These are phyloP conservation scores for Amaranthus hypochondriacus DNA, from an alignment of 148 eudicot genomes.

Conservation along the genomic window DNA sequence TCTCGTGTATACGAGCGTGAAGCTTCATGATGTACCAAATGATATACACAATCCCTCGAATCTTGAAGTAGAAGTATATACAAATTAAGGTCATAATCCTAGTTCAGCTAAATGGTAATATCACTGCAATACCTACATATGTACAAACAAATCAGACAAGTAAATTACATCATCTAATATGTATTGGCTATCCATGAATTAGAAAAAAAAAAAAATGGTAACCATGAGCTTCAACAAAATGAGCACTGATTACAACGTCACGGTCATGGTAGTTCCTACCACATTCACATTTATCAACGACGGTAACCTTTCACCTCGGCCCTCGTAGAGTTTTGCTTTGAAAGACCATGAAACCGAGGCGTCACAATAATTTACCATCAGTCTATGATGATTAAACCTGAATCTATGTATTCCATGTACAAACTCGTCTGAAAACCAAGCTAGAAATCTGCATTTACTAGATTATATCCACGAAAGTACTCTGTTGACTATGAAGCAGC, in stretches of 20 bases:
- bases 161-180: constrained; percentile 16
- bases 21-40: not conserved
- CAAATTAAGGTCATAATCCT: not conserved
- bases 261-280: not conserved
- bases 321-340: not conserved
- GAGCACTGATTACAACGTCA: constrained; percentile 3
- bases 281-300: not conserved
- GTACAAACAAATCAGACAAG: constrained; percentile 20
- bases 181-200: constrained; percentile 19
- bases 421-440: not conserved
- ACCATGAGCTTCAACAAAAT: constrained; percentile 23
- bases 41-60: not conserved
- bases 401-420: constrained; percentile 2
- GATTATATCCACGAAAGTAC: not conserved
- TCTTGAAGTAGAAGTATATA: not conserved
- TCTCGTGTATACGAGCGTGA: not conserved
- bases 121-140: not conserved
- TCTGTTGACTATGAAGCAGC: not conserved
- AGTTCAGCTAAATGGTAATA: constrained; percentile 7
- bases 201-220: constrained; percentile 25
- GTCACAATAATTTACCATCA: constrained; percentile 12
- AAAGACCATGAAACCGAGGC: not conserved
- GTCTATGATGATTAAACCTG: not conserved
- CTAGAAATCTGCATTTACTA: constrained; percentile 3
- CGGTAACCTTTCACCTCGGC: not conserved